Base-by-base conservation (phyloP, 2,329 filamentous ascomycete genomes). In the Sarocladiaceae sp. region DNA sequence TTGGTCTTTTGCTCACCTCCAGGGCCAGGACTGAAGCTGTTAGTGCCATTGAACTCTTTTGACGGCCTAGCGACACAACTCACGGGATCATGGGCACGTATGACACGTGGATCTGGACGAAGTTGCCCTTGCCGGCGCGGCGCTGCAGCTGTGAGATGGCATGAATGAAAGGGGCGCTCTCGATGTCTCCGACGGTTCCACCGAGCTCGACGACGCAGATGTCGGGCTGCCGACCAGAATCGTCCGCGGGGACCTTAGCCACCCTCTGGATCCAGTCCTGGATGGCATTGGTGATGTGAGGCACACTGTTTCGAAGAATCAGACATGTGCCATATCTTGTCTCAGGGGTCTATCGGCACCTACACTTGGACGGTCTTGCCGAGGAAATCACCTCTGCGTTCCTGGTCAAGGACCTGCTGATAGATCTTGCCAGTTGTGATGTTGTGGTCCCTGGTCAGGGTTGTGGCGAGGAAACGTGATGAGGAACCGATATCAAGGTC, bases 351-450 rank as follows among this genome's bases (percentile, higher is more conserved):
- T 15, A 18, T 12, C n/a, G 47, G 33, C 42, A 62, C 62, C 11
- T 58, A 64, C 52, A 95, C 87, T 70, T 97, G 91, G 15, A 95
- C 87, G 17, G 92, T 91, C 68, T 87, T 85, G 58, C 93, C 93
- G 12, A 97, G 80, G 63, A 96, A 97, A 66, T 94, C 86, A 52
- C 81, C 80, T 36, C 71, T 70, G 23, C 80, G 72, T 64, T 83
- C 80, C 55, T 82, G 83, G 63, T 91, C 83, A 55, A 66, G 29
- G 51, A 97, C 92, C 62, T 88, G 83, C 64, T 90, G 80, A 72
- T 97, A 97, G 60, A 97, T 90, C 76, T 97, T 97, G 65, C 94
- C 94, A 5, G 93, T 96, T 3, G 94, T 99, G 71, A 99, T 96
- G 71, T 97, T 97, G 76, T 93, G 90, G 61, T 96, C 91, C 56